These are phyloP conservation scores for Colletotrichum spaethianum DNA, from an alignment of 2,329 filamentous ascomycete genomes.

Conservation along the genomic window DNA sequence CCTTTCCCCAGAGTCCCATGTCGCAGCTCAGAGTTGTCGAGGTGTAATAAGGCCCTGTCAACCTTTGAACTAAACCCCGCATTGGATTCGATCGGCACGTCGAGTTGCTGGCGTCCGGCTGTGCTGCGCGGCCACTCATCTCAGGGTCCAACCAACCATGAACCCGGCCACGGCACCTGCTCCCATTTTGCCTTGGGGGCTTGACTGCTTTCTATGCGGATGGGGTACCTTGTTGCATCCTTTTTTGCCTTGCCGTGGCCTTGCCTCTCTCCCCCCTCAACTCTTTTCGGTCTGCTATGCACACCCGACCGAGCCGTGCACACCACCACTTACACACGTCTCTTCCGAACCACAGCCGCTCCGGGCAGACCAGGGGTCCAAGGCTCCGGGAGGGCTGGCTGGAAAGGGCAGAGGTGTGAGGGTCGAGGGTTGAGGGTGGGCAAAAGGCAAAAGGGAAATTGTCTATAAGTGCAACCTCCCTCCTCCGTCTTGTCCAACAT, in stretches of 20 bases:
- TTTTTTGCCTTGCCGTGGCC: not conserved
- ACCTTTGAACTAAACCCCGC: constrained; percentile 32
- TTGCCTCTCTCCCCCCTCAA: not conserved
- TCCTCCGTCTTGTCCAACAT: not conserved
- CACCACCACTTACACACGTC: constrained; percentile 19
- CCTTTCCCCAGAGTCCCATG: not conserved
- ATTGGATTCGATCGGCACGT: constrained; percentile 30
- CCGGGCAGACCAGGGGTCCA: constrained; percentile 39
- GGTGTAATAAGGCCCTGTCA: constrained; percentile 41
- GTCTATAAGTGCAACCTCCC: constrained; percentile 37
- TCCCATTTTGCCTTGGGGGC: not conserved
- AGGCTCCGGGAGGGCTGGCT: constrained; percentile 22
- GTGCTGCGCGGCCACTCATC: constrained; percentile 25
- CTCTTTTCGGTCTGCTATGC: not conserved
- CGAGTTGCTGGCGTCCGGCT: constrained; percentile 29
- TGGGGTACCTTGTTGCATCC: not conserved
- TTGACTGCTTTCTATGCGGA: not conserved
- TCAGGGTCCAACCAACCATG: constrained; percentile 40
- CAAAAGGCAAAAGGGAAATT: constrained; percentile 8
- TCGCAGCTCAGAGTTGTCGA: constrained; percentile 19
- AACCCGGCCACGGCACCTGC: constrained; percentile 13
- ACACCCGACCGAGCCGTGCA: constrained; percentile 32
- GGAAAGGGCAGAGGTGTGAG: constrained; percentile 8
- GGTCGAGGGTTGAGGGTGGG: constrained; percentile 19
- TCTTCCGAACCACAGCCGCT: constrained; percentile 10